phyloP scores from a whole-genome alignment of 148 eudicot species.

The Chenopodium formosanum region DNA sequence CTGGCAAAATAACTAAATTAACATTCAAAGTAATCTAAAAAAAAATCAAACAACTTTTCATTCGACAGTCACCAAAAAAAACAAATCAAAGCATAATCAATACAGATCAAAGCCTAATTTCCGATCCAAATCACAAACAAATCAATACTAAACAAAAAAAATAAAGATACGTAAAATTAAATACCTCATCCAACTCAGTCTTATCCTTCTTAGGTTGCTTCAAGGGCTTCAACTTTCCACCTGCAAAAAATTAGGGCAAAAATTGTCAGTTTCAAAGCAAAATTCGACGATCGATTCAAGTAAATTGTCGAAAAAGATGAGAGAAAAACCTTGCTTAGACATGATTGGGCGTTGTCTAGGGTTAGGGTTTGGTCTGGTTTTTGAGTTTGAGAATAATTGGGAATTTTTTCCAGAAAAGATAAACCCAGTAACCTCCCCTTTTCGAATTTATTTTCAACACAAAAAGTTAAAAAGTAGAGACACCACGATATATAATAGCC shows the following conservation, averaged over 20 bases:
- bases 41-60: not conserved
- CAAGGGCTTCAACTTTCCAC: constrained; percentile 96
- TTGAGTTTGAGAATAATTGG: constrained; percentile 7
- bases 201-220: constrained; percentile 79
- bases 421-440: not conserved
- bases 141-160: not conserved
- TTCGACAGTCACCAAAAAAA: not conserved
- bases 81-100: not conserved
- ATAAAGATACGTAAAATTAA: not conserved
- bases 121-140: not conserved
- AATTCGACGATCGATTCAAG: not conserved
- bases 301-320: not conserved
- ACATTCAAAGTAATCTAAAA: not conserved
- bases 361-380: constrained; percentile 36
- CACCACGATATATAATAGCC: not conserved
- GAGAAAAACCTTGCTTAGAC: constrained; percentile 57
- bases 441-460: not conserved
- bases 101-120: not conserved
- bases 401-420: not conserved
- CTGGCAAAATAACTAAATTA: not conserved
- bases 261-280: constrained; percentile 7
- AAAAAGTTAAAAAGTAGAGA: not conserved
- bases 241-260: constrained; percentile 25
- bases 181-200: constrained; percentile 84
- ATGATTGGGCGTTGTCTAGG: constrained; percentile 37